phyloP scores from a whole-genome alignment of 2,329 filamentous ascomycete species.

The Pseudopithomyces maydicus region DNA sequence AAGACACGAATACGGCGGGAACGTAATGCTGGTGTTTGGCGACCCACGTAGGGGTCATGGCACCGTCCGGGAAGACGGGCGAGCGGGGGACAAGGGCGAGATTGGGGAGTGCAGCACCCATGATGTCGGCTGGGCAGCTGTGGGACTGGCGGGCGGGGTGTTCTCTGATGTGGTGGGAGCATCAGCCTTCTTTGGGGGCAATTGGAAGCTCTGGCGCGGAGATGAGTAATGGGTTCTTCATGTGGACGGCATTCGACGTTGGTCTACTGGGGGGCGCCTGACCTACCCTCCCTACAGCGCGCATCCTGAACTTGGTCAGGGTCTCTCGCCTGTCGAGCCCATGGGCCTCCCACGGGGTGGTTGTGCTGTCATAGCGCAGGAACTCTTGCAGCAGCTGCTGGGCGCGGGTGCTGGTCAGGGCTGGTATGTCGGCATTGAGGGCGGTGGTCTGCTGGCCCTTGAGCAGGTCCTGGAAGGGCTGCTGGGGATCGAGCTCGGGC shows the following conservation, averaged over 20 bases:
- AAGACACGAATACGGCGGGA: conserved; percentile 79
- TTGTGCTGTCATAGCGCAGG: conserved; percentile 66
- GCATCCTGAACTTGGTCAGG: conserved; percentile 68
- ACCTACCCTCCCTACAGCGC: conserved; percentile 80
- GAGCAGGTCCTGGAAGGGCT: conserved; percentile 48
- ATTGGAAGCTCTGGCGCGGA: conserved; percentile 54
- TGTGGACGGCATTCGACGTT: conserved; percentile 13
- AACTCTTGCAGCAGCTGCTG: conserved; percentile 70
- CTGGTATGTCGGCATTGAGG: conserved; percentile 73
- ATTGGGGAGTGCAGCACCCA: conserved; percentile 83
- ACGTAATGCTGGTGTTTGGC: conserved; percentile 86
- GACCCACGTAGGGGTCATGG: conserved; percentile 82
- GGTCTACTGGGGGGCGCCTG: conserved; percentile 35
- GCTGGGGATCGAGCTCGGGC: conserved; percentile 45
- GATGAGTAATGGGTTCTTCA: conserved; percentile 24
- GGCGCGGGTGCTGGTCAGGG: conserved; percentile 68
- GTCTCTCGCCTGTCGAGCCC: conserved; percentile 53
- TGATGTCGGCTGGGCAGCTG: conserved; percentile 51
- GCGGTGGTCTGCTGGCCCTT: conserved; percentile 58
- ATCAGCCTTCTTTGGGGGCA: conserved; percentile 67
- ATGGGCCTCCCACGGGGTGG: conserved; percentile 70
- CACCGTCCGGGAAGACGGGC: conserved; percentile 83
- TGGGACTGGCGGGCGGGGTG: conserved; percentile 58
- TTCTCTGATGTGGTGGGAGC: conserved; percentile 59
- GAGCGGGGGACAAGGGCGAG: conserved; percentile 88